These are phyloP conservation scores for Bretschneidera sinensis DNA, from an alignment of 345 rosid genomes.

Conservation along the genomic window DNA sequence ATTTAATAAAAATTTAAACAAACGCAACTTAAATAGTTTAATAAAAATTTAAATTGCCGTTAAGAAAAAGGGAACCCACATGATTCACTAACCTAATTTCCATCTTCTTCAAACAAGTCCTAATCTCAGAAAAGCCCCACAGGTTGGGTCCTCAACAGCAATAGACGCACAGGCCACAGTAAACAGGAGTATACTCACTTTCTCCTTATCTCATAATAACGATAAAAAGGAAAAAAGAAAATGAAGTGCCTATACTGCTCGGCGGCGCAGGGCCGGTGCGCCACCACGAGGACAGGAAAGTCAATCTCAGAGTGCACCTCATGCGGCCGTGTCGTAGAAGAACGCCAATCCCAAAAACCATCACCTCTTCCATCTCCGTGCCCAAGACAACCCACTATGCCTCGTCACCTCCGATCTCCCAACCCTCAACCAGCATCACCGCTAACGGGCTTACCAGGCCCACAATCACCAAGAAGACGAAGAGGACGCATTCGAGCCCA, in stretches of 20 bases:
- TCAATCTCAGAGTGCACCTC: conserved; percentile 79
- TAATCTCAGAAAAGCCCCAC: too few relatives aligned
- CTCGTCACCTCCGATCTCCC: conserved; percentile 89
- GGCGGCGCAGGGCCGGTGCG: conserved; percentile 68
- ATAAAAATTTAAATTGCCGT: too few relatives aligned
- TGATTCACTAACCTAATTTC: too few relatives aligned
- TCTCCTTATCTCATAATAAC: too few relatives aligned
- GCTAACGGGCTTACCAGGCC: conserved; percentile 19
- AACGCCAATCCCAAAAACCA: conserved; percentile 63
- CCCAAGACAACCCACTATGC: conserved; percentile 82
- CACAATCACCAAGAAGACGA: conserved; percentile 21
- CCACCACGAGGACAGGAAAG: conserved; percentile 55
- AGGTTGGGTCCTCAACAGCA: too few relatives aligned
- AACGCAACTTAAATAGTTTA: too few relatives aligned
- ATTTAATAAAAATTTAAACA: too few relatives aligned
- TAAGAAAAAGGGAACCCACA: too few relatives aligned
- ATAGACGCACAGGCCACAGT: too few relatives aligned
- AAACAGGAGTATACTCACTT: too few relatives aligned
- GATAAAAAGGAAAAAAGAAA: not conserved
- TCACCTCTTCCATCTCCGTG: conserved; percentile 71
- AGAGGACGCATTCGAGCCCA: conserved; percentile 76
- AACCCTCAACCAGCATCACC: conserved; percentile 20
- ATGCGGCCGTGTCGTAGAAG: conserved; percentile 81
- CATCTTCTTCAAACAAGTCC: too few relatives aligned
- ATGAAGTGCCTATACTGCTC: conserved; percentile 94